A percentile compares a stretch with the other conserved stretches of the same genome.
phyloP scores from a whole-genome alignment of 192 early-diverging fungal species.

The Jimgerdemannia lactiflua region DNA sequence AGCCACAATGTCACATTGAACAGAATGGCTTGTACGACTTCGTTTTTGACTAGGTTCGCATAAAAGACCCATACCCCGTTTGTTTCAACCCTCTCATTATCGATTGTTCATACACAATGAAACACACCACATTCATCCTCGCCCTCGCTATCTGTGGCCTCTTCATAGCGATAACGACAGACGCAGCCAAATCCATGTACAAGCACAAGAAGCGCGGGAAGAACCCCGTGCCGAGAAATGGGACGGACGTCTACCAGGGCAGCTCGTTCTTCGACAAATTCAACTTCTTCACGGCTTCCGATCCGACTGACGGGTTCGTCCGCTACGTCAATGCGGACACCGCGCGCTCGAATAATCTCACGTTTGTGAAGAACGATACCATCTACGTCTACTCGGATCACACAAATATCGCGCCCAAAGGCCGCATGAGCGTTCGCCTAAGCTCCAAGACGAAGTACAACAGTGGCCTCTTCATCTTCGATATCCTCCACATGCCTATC shows the following conservation, averaged over 20 bases:
- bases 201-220: too few relatives aligned
- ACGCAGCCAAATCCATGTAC: too few relatives aligned
- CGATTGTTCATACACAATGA: too few relatives aligned
- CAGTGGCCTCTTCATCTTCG: constrained; percentile 24
- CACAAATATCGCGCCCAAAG: constrained; percentile 11
- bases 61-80: too few relatives aligned
- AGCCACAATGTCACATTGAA: too few relatives aligned
- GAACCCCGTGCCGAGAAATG: too few relatives aligned
- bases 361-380: neutral
- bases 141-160: too few relatives aligned
- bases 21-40: too few relatives aligned
- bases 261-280: constrained; percentile 33
- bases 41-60: too few relatives aligned
- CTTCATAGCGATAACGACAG: too few relatives aligned
- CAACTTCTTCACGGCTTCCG: constrained; percentile 24
- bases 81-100: too few relatives aligned
- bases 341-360: constrained; percentile 9
- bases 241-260: neutral
- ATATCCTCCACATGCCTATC: constrained; percentile 30
- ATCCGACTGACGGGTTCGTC: constrained; percentile 36
- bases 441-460: constrained; percentile 17
- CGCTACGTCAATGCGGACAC: constrained; percentile 18
- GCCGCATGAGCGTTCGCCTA: constrained; percentile 25
- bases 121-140: too few relatives aligned
- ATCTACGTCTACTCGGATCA: constrained; percentile 13